Conservation (phyloP, 179 eudicot species). For the Actinidia polygama region DNA sequence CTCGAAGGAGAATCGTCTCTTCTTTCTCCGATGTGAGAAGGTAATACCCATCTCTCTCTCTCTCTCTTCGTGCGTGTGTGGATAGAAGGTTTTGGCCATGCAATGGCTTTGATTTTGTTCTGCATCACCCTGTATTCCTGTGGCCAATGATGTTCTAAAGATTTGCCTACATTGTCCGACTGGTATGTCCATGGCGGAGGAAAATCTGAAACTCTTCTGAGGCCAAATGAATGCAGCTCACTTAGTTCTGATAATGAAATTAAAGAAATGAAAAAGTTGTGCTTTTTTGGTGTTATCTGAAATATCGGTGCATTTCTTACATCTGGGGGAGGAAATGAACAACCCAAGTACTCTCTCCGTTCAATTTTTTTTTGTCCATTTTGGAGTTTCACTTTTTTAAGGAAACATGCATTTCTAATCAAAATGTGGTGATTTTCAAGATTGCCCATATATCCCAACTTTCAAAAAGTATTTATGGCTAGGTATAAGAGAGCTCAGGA, state of each 20-base stretch:
- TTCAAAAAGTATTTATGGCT: no score
- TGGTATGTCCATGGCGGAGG: background rate
- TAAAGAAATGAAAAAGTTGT: background rate
- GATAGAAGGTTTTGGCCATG: background rate
- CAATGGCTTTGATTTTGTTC: background rate
- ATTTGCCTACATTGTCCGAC: slow-evolving; percentile 24
- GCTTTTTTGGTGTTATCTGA: background rate
- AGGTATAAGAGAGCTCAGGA: no score
- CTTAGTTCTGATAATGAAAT: background rate
- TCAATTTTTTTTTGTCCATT: no score
- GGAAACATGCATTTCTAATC: no score
- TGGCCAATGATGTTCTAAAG: slow-evolving; percentile 16
- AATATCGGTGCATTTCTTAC: background rate
- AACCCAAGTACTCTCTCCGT: no score
- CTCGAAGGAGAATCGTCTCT: slow-evolving; percentile 85
- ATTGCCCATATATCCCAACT: no score
- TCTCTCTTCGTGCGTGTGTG: background rate
- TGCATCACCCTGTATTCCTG: background rate
- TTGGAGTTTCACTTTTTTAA: no score
- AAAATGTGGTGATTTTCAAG: no score
- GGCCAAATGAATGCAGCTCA: slow-evolving; percentile 18
- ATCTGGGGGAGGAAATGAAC: background rate
- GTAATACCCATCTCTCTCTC: slow-evolving; percentile 31
- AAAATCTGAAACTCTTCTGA: slow-evolving; percentile 21
- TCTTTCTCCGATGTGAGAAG: slow-evolving; percentile 96